Percentiles rank a stretch among this genome's conserved stretches.
Conservation (phyloP, 2,329 filamentous ascomycete genomes). For the Colletotrichum cuscutae region DNA sequence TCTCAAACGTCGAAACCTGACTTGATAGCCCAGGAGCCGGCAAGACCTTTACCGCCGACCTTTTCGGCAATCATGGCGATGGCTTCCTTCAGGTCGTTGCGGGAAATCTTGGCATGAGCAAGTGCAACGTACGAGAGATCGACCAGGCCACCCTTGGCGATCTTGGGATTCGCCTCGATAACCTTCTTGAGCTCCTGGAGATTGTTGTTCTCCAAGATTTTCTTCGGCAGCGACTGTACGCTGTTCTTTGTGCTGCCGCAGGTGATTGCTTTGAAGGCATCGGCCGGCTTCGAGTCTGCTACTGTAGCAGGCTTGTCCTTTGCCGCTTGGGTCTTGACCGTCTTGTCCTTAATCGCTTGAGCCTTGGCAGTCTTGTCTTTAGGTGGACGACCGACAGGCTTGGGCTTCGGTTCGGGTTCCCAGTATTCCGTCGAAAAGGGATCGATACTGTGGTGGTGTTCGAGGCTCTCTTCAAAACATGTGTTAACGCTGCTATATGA, state of each 20-base stretch:
- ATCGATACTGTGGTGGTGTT: conserved; percentile 72
- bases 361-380: not conserved
- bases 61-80: conserved; percentile 26
- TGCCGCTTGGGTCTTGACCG: not conserved
- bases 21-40: conserved; percentile 26
- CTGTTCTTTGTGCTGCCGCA: conserved; percentile 8
- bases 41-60: conserved; percentile 15
- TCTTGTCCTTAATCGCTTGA: not conserved
- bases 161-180: conserved; percentile 41
- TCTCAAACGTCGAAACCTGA: conserved; percentile 10
- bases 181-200: conserved; percentile 54
- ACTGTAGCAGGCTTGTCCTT: conserved; percentile 47
- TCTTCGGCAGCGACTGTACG: conserved; percentile 21
- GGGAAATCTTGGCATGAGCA: conserved; percentile 32
- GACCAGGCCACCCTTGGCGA: conserved; percentile 34
- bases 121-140: conserved; percentile 33
- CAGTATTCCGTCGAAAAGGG: conserved; percentile 89
- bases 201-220: conserved; percentile 41
- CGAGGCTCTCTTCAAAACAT: conserved; percentile 53
- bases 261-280: conserved; percentile 50
- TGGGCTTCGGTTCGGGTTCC: conserved; percentile 57
- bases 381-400: conserved; percentile 24
- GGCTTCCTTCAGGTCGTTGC: conserved; percentile 34
- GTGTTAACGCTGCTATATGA: conserved; percentile 36
- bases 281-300: conserved; percentile 43